Base-by-base conservation (phyloP, 2,329 filamentous ascomycete species). In the Pestalotiopsis sp. region DNA sequence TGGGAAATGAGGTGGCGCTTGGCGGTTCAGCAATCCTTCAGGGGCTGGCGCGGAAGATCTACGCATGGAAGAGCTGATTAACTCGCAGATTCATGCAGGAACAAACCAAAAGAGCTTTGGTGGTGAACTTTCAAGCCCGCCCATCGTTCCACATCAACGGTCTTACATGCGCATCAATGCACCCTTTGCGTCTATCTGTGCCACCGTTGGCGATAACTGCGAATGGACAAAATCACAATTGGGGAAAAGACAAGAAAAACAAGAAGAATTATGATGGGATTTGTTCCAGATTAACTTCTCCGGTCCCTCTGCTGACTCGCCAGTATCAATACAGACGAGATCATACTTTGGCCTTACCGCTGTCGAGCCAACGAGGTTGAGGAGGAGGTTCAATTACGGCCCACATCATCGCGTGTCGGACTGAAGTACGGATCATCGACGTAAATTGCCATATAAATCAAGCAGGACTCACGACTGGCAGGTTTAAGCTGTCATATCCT, bases 1-100 rank as follows among this genome's bases (percentile, higher is more conserved):
- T 7, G 59, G 59, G 31, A 62, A 36, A 62, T 62, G 38, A 52
- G 59, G 59, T 62, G 59, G 59, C 59, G 59, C 31, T 62, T 62
- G 27, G 36, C 59, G 38, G 59, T 9, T 36, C 1, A 20, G n/a
- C 7, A 38, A 62, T 36, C 17, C n/a, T 38, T 27, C 31, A 20
- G n/a, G 25, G 31, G n/a, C 9, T 36, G 31, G 31, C 11, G 59
- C 59, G 7, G 31, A 36, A 62, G 25, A 23, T 20, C 31, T 4
- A 20, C 17, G 17, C 7, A n/a, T 52, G 45, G 41, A 49, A 49
- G 41, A 49, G 41, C 41, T 49, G n/a, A 52, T 52, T 23, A 52
- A 20, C 31, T 20, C 17, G 59, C 25, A 20, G 13, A 20, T 36
- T 13, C 57, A 39, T 62, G 59, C 59, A 62, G 59, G 59, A 62